Conservation (phyloP, 305 asterid genomes). For the Fraxinus latifolia region DNA sequence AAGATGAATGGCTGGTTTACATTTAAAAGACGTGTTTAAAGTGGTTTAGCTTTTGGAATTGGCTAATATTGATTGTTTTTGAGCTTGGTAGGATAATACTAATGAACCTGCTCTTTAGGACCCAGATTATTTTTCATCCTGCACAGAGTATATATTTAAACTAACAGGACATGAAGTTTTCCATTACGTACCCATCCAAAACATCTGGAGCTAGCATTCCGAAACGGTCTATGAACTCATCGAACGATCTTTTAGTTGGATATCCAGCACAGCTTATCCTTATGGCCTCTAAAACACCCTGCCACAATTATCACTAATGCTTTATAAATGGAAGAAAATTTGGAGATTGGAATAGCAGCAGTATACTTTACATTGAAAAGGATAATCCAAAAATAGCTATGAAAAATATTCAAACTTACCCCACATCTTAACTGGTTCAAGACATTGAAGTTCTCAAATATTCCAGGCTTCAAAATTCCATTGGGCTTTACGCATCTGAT, state of each 20-base stretch:
- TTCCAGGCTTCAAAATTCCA: conserved; percentile 83
- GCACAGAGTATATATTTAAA: conserved; percentile 13
- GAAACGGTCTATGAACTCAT: conserved; percentile 92
- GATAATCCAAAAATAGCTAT: conserved; percentile 11
- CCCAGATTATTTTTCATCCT: conserved; percentile 8
- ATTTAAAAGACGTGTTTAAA: background rate
- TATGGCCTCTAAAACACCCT: conserved; percentile 98
- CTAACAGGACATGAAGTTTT: conserved; percentile 21
- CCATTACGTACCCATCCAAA: conserved; percentile 64
- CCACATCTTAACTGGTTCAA: conserved; percentile 91
- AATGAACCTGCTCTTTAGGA: background rate
- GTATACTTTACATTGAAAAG: conserved; percentile 3
- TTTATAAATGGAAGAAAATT: conserved; percentile 24
- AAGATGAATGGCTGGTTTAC: background rate
- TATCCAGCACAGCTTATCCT: conserved; percentile 98
- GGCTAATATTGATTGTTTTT: background rate
- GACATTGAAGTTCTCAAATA: conserved; percentile 86
- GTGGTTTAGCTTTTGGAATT: background rate
- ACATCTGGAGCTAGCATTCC: conserved; percentile 86
- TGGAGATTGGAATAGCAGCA: conserved; percentile 11
- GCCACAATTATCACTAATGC: conserved; percentile 30
- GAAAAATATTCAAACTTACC: conserved; percentile 47
- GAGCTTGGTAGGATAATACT: conserved; percentile 7
- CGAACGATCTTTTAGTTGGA: conserved; percentile 88
- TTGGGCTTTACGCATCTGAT: conserved; percentile 98